A percentile compares a stretch with the other conserved stretches of the same genome.
phyloP scores from a whole-genome alignment of 1,284 basidiomycete genomes.

The Ganoderma resinaceum region DNA sequence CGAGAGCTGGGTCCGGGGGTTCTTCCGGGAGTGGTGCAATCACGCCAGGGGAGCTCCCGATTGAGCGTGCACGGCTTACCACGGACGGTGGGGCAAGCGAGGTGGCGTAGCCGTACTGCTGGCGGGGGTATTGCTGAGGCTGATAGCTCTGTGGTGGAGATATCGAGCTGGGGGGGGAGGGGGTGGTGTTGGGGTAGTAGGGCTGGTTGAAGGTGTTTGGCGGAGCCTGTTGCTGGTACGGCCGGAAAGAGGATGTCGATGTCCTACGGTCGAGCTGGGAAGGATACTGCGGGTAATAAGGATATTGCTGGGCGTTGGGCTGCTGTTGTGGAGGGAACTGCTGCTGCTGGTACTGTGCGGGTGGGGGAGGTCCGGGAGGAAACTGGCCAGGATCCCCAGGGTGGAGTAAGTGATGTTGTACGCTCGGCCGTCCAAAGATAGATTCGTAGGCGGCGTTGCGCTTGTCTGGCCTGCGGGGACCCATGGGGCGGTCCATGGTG shows the following conservation, averaged over 20 bases:
- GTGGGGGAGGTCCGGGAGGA: constrained; percentile 17
- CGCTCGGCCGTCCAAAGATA: constrained; percentile 80
- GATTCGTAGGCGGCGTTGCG: constrained; percentile 81
- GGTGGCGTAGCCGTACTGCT: constrained; percentile 33
- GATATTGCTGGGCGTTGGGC: constrained; percentile 38
- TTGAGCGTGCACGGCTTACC: constrained; percentile 56
- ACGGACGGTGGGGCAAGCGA: constrained; percentile 50
- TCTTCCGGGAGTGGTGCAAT: constrained; percentile 60
- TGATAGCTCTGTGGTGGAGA: constrained; percentile 28
- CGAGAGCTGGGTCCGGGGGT: constrained; percentile 57
- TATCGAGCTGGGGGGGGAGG: constrained; percentile 7
- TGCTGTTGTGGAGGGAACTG: constrained; percentile 41
- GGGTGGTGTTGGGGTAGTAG: constrained; percentile 26
- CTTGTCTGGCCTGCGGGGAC: constrained; percentile 77
- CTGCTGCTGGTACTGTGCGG: constrained; percentile 38
- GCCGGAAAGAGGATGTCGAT: constrained; percentile 36
- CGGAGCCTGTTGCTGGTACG: constrained; percentile 33
- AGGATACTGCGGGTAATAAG: constrained; percentile 40
- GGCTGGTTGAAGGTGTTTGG: constrained; percentile 35
- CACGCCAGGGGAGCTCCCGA: constrained; percentile 55
- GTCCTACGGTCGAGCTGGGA: constrained; percentile 38
- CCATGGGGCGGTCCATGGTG: constrained; percentile 71
- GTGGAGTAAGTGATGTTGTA: constrained; percentile 57
- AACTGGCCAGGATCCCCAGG: constrained; percentile 29
- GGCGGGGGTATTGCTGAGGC: constrained; percentile 36